Percentiles rank a stretch among this genome's conserved stretches.
Evolutionary conservation across 306 rosid genomes (phyloP).

Genomic region (Erythrophleum fordii): DNA sequence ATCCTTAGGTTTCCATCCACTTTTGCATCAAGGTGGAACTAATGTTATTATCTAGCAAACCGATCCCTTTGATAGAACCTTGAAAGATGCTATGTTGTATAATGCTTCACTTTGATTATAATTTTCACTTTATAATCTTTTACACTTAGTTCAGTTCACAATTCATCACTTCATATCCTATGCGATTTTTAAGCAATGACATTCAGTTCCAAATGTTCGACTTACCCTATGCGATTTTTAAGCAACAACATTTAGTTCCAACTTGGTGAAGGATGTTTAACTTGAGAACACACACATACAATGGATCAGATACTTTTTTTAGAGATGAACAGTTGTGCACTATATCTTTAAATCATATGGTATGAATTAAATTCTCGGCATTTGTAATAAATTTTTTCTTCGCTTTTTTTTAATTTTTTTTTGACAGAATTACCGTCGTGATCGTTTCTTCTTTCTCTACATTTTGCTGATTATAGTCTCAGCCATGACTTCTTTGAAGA

Average conservation of each 20-base stretch:
- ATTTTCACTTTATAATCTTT: conserved; percentile 28
- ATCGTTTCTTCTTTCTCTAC: conserved; percentile 90
- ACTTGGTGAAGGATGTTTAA: too few relatives aligned
- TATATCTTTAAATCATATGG: conserved; percentile 25
- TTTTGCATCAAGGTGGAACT: conserved; percentile 17
- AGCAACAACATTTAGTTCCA: too few relatives aligned
- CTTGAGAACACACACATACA: conserved; percentile 14
- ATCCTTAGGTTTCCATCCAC: conserved; percentile 27
- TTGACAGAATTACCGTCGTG: conserved; percentile 89
- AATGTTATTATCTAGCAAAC: conserved; percentile 18
- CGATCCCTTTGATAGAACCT: conserved; percentile 9
- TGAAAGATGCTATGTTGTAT: conserved; percentile 26
- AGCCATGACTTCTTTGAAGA: conserved; percentile 93
- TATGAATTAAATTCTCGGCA: conserved; percentile 12
- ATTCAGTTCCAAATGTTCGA: conserved; percentile 24
- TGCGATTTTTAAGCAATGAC: conserved; percentile 4
- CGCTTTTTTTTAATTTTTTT: conserved; percentile 31
- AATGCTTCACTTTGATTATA: background rate
- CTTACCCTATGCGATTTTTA: too few relatives aligned
- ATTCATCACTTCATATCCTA: background rate
- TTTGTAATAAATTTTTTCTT: conserved; percentile 20
- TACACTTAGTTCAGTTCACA: conserved; percentile 13
- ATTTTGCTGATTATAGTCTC: conserved; percentile 88
- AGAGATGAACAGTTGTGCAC: background rate
- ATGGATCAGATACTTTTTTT: conserved; percentile 7